Evolutionary conservation across 2,329 filamentous ascomycete species (phyloP).

Genomic region (Tetracladium maxilliforme): DNA sequence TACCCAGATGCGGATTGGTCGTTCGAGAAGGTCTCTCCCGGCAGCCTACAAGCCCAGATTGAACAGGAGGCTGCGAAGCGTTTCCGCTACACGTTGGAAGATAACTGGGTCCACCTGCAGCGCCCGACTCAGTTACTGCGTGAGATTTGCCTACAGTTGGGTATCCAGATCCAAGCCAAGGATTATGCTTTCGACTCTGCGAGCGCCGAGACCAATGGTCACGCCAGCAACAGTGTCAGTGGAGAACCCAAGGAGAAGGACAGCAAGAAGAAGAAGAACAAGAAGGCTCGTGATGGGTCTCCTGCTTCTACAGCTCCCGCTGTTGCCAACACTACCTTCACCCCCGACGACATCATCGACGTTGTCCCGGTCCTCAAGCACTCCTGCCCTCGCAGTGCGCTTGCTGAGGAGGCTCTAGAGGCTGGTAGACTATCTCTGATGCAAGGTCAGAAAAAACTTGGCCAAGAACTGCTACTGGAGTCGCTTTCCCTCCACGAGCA

Average conservation of each 20-base stretch:
- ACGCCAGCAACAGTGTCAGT: conserved; percentile 23
- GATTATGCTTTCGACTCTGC: conserved; percentile 47
- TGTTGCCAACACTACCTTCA: conserved; percentile 49
- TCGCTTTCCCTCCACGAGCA: conserved; percentile 94
- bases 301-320: conserved; percentile 11
- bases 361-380: conserved; percentile 93
- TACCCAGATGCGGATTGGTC: conserved; percentile 72
- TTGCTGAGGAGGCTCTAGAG: conserved; percentile 92
- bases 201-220: conserved; percentile 13
- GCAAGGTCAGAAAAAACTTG: conserved; percentile 88
- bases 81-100: conserved; percentile 61
- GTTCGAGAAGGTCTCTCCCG: conserved; percentile 68
- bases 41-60: conserved; percentile 53
- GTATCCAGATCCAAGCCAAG: conserved; percentile 73
- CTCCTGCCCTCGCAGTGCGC: conserved; percentile 73
- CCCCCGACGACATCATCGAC: conserved; percentile 75
- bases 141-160: conserved; percentile 78
- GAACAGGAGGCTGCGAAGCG: conserved; percentile 56
- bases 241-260: conserved; percentile 27
- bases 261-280: conserved; percentile 44
- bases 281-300: conserved; percentile 38
- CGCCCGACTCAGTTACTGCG: conserved; percentile 75
- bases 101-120: conserved; percentile 51
- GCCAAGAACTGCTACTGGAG: conserved; percentile 90
- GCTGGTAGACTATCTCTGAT: conserved; percentile 92